Evolutionary conservation across 2,329 filamentous ascomycete species (phyloP), one percentile per base, ranked within the genome.

Genomic region (Claviceps africana): DNA sequence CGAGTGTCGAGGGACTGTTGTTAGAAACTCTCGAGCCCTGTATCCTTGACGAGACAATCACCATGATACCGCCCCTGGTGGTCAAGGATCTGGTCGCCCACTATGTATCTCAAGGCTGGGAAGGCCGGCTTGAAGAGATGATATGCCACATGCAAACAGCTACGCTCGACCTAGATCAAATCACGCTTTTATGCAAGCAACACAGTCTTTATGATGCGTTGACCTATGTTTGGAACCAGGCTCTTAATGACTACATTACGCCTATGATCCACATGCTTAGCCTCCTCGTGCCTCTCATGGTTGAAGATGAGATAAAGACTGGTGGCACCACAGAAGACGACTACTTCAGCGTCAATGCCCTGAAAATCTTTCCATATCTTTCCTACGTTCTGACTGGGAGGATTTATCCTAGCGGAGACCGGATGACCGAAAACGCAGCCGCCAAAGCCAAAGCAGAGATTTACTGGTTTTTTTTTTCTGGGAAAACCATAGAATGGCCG

Each of bases 161-260:
- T 15, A 95, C 89, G 0, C 82, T 98, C 63, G 94, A 98, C 64
- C 82, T 98, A 58, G 91, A 98, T 64, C 88, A 97, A 66, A 82
- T 95, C 53, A 96, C 91, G 0, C 78, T 79, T 13, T 74, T 98
- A 25, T 98, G 93, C 75, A 95, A 93, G 65, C 85, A 91, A 63
- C 83, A 97, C 65, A 81, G 85, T 57, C 77, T 98, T 4, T 98
- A 96, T 63, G 94, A 98, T 67, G 94, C 93, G 2, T 78, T 96
- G 53, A 89, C 94, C 44, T 96, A 97, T 64, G 86, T 98, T 52
- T 98, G 93, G 93, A 97, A 95, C 55, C 85, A 88, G 65, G 89
- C 88, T 2, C 72, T 98, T 30, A 73, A 75, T 56, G 94, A 98
- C 66, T 96, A 94, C 61, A 83, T 96, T 56, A 94, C 90, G 1